Evolutionary conservation across 139 green algal species (phyloP), one percentile per base, ranked within the genome.

Genomic region (Coelastrella sp.): DNA sequence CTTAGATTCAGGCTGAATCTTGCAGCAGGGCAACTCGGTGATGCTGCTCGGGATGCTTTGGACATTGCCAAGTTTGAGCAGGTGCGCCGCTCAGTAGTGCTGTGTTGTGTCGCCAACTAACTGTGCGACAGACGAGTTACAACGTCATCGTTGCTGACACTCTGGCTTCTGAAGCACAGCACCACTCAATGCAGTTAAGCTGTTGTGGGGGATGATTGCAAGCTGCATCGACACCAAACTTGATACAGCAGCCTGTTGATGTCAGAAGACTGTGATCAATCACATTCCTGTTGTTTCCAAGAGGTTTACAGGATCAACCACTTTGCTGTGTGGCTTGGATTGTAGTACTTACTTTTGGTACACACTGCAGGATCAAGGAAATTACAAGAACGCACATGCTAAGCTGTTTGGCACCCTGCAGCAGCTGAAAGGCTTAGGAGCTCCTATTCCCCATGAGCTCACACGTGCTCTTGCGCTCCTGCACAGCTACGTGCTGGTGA

Each of bases 401-500:
- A 92, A 95, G 91, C 91, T 98, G 78, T 90, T 94, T 35, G 66
- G 74, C 50, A 92, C 88, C 17, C 89, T 89, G 38, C 81, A 81
- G 48, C 90, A 94, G 86, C 90, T 96, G 76, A 74, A 90, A 48
- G 43, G 40, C 27, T 85, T 92, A 27, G 67, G 86, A 19, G 85
- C 78, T 21, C 53, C 79, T 25, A 40, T 81, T 37, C 89, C 92
- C 5, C 84, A 45, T 0, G 88, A 94, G 71, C 92, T 98, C 32
- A 87, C 86, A 59, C 57, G 45, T 21, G 50, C 81, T 19, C 91
- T 98, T 13, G 86, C 84, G 60, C 77, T 92, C 84, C 59, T 90
- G 57, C 93, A 97, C 90, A 89, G 60, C 41, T 98, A 98, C 86
- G 90, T 95, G 34, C 90, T 98, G 72, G 94, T 97, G 53, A 94